Evolutionary conservation across 805 yeast genomes (phyloP), one percentile per base, ranked within the genome.

Genomic region (Wickerhamomyces hampshirensis): DNA sequence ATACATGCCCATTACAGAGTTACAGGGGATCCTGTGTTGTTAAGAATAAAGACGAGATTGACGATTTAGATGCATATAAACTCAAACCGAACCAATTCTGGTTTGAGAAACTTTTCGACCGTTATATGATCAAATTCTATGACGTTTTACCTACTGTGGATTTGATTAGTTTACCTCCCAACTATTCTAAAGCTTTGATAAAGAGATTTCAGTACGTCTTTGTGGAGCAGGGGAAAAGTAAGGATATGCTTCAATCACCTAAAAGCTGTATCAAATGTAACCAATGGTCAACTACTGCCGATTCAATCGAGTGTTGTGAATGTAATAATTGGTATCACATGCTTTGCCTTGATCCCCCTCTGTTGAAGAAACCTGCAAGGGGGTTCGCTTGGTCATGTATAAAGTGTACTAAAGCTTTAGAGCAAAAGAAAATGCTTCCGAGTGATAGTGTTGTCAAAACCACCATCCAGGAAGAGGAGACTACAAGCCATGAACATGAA

Each of bases 361-460:
- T 87, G 27, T 56, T 73, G 35, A 74, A 75, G 44, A 84, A 84
- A 51, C 96, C 96, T 1, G 79, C 84, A 30, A 64, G 94, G 39
- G 96, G 95, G 1, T 84, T 86, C 54, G 84, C 87, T 7, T 89
- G 96, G 96, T 73, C 86, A 18, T 88, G 97, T 65, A 89, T 85
- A 19, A 56, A 65, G 5, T 88, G 97, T 62, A 69, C 80, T n/a
- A 73, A 75, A 46, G 69, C 65, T 23, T 45, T 41, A n/a, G 56
- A 41, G 33, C 31, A 17, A 18, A 38, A 26, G 48, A 53, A 40
- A 34, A 33, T 33, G 39, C 34, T 50, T 23, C 40, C 46, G 3
- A 53, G 46, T 28, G 35, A 28, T 32, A 38, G 13, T n/a, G 10
- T 24, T 17, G 10, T 19, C 35, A 12, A 5, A 24, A 27, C 5